Conservation (phyloP, 805 yeast genomes). For the Hemisphaericaspora nanyangensis region DNA sequence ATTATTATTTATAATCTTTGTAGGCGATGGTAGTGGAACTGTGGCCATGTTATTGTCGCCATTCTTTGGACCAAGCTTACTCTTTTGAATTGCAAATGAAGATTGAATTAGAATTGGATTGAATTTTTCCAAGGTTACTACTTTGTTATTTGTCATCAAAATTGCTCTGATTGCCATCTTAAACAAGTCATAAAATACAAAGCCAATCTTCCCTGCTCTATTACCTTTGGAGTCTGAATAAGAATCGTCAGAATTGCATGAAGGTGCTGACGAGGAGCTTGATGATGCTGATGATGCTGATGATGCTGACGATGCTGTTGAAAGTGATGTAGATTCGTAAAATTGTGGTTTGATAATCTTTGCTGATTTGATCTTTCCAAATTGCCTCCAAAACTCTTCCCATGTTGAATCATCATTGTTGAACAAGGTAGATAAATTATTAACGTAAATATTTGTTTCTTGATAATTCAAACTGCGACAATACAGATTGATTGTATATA, state of each 20-base stretch:
- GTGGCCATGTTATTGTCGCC: background rate
- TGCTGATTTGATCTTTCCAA: constrained; percentile 38
- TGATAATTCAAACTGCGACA: constrained; percentile 38
- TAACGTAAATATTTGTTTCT: constrained; percentile 72
- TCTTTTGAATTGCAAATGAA: constrained; percentile 39
- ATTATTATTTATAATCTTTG: background rate
- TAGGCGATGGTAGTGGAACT: background rate
- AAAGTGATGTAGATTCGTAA: constrained; percentile 14
- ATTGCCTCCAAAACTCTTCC: constrained; percentile 37
- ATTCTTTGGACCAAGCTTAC: background rate
- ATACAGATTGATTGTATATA: constrained; percentile 13
- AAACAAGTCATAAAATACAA: constrained; percentile 57
- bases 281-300: background rate
- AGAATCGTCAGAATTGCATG: constrained; percentile 3
- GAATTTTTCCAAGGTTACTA: constrained; percentile 13
- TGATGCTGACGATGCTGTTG: background rate
- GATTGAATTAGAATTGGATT: constrained; percentile 27
- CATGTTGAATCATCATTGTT: constrained; percentile 48
- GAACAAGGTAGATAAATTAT: constrained; percentile 53
- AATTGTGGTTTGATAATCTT: constrained; percentile 41
- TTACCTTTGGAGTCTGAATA: background rate
- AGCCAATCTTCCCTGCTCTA: constrained; percentile 44
- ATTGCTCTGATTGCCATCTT: constrained; percentile 64
- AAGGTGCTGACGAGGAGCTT: background rate
- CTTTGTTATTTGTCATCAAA: constrained; percentile 44